Evolutionary conservation across 2,329 filamentous ascomycete genomes (phyloP), one percentile per base, ranked within the genome.

Genomic region (Scleromitrula shiraiana): DNA sequence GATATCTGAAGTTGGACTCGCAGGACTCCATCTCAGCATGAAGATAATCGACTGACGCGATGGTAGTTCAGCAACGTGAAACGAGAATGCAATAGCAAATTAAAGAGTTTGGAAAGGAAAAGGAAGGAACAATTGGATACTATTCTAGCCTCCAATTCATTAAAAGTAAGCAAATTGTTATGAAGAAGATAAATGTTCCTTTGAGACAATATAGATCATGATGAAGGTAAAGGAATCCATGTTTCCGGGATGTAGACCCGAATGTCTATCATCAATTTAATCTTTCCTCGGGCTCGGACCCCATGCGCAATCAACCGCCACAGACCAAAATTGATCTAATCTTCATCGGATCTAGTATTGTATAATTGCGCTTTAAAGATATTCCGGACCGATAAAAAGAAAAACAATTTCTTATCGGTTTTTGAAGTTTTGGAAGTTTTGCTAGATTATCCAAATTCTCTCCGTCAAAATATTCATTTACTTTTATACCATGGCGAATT

Each of bases 21-120:
- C 60, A 52, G 49, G 55, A 53, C 61, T 63, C 61, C 61, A 63
- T 63, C 56, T 57, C 60, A 58, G 51, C 50, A 51, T 51, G 49
- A 41, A 35, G 47, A 14, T 49, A 42, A n/a, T 48, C 32, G 45
- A 38, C 38, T 42, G 45, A 42, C 45, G 45, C 45, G 41, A 38
- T 47, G 45, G 45, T 38, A 33, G 45, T 27, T 41, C 37, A 42
- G 37, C 45, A 47, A 42, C 20, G 45, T 42, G 38, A 12, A 26
- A 47, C 29, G 17, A 35, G n/a, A 22, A 10, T 20, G 22, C 42
- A 24, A 14, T 32, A 33, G 22, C 26, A 15, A 33, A 29, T 20
- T 19, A 7, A n/a, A 26, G 24, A 26, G 20, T n/a, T 35, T 42
- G 32, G 14, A 41, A 9, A 33, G 17, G 14, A n/a, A 30, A 33